Conservation (phyloP, 768 basidiomycete species). For the Lepiota venenata region DNA sequence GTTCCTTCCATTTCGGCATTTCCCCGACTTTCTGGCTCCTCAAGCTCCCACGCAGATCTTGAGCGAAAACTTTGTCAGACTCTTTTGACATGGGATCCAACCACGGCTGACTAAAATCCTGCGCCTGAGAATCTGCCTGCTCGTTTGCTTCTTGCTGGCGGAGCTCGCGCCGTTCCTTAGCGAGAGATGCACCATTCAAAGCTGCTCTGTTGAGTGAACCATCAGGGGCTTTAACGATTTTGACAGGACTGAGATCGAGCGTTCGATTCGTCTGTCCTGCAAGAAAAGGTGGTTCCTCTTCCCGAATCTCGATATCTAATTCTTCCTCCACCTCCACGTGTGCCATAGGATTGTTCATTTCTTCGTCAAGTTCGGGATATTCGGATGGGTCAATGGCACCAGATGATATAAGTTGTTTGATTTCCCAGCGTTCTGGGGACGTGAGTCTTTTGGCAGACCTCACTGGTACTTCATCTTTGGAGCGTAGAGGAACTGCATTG, state of each 20-base stretch:
- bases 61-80: constrained; percentile 85
- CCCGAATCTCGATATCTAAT: constrained; percentile 93
- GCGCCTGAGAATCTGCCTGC: constrained; percentile 87
- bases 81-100: constrained; percentile 96
- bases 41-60: constrained; percentile 81
- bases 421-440: constrained; percentile 98
- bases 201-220: constrained; percentile 96
- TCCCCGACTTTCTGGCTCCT: constrained; percentile 82
- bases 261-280: constrained; percentile 96
- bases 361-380: constrained; percentile 91
- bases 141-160: constrained; percentile 95
- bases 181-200: constrained; percentile 86
- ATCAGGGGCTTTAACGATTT: constrained; percentile 98
- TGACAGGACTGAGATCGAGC: constrained; percentile 93
- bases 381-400: constrained; percentile 91
- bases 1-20: constrained; percentile 87
- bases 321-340: constrained; percentile 94
- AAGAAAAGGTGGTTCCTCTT: constrained; percentile 95
- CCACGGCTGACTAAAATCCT: constrained; percentile 97
- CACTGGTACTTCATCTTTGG: constrained; percentile 51
- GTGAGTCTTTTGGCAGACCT: constrained; percentile 88
- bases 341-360: constrained; percentile 70
- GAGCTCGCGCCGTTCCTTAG: constrained; percentile 93
- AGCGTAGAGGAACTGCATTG: constrained; percentile 78
- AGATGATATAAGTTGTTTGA: constrained; percentile 97